Percentiles rank a stretch among this genome's conserved stretches.
These are phyloP conservation scores for Globisporangium canariense DNA, from an alignment of 352 stramenopile species.

Conservation along the genomic window DNA sequence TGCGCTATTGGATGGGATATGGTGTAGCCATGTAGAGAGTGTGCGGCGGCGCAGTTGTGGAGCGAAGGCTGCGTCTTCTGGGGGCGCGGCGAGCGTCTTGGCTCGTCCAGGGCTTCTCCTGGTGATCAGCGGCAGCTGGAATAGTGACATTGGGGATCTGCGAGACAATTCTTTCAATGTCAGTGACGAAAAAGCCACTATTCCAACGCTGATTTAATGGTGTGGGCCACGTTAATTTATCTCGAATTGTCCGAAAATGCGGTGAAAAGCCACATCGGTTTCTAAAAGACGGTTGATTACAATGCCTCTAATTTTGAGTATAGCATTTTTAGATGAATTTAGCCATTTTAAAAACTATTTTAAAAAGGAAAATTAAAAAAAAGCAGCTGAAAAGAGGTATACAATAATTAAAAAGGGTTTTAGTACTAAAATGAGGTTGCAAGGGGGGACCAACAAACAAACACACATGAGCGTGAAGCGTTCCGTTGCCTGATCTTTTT, in stretches of 20 bases:
- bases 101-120: not conserved
- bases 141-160: not conserved
- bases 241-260: not conserved
- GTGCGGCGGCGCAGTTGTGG: not conserved
- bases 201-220: not conserved
- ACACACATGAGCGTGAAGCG: not conserved
- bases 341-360: not conserved
- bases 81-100: not conserved
- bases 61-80: not conserved
- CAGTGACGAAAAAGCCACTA: not conserved
- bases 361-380: not conserved
- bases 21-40: constrained; percentile 1
- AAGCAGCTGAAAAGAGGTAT: not conserved
- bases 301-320: not conserved
- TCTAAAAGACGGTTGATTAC: not conserved
- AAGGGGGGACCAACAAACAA: not conserved
- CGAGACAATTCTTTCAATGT: not conserved
- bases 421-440: not conserved
- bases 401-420: too few species aligned
- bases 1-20: not conserved
- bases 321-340: too few species aligned
- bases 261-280: not conserved
- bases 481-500: not conserved
- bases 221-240: not conserved
- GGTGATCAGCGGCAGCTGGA: not conserved